Conservation (phyloP, 2,329 filamentous ascomycete species). For the Alternaria sp. region DNA sequence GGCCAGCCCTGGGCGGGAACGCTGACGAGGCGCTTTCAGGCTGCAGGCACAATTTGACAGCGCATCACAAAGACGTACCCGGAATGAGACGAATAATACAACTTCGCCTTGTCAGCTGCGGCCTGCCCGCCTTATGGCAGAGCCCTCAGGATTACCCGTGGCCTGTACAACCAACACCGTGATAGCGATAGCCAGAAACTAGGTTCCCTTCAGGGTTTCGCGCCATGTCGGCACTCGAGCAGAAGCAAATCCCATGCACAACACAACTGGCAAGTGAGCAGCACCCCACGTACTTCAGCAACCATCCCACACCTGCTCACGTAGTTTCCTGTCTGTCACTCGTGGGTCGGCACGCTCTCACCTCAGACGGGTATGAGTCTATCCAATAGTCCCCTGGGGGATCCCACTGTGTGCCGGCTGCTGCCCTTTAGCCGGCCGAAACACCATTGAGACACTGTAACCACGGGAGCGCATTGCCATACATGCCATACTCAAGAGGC, state of each 20-base stretch:
- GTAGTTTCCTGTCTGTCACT: not conserved
- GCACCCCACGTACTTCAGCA: not conserved
- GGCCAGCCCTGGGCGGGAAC: constrained; percentile 2
- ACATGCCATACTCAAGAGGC: not conserved
- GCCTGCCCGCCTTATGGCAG: not conserved
- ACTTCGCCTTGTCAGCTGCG: constrained; percentile 10
- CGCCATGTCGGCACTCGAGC: constrained; percentile 2
- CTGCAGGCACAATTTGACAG: constrained; percentile 24
- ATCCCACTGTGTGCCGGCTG: not conserved
- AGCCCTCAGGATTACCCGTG: not conserved
- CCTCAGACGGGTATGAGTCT: constrained; percentile 12
- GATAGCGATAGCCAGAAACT: not conserved
- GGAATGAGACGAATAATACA: not conserved
- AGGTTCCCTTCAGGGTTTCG: not conserved
- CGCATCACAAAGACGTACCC: constrained; percentile 22
- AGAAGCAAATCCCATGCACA: constrained; percentile 7
- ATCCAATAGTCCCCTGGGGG: not conserved
- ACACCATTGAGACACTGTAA: not conserved
- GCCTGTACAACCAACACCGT: not conserved
- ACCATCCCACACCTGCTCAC: not conserved
- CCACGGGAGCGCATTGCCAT: not conserved
- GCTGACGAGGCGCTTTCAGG: constrained; percentile 11
- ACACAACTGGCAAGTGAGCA: not conserved
- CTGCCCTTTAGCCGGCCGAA: constrained; percentile 1
- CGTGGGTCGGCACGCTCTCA: constrained; percentile 20